Conservation (phyloP, 768 basidiomycete species). For the Lactarius deliciosus region DNA sequence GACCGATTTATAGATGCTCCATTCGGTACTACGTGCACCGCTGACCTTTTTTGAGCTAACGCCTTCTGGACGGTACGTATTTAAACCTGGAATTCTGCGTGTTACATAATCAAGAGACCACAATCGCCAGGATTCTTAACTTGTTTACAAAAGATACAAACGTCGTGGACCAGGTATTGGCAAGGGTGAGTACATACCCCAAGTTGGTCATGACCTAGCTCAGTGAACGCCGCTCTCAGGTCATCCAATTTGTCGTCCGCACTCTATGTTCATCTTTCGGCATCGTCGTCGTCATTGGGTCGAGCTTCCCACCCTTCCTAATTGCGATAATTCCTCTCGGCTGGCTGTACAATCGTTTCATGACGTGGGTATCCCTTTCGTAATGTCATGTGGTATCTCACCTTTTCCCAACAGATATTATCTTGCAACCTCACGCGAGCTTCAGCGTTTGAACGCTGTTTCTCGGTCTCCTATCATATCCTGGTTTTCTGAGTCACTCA, state of each 20-base stretch:
- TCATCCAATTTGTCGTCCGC: constrained; percentile 69
- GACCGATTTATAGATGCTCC: constrained; percentile 58
- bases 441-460: constrained; percentile 86
- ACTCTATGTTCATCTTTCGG: constrained; percentile 59
- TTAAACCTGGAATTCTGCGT: constrained; percentile 2
- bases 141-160: constrained; percentile 89
- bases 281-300: constrained; percentile 70
- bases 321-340: constrained; percentile 71
- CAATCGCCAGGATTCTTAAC: constrained; percentile 67
- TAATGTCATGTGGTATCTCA: neutral
- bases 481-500: constrained; percentile 77
- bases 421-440: constrained; percentile 79
- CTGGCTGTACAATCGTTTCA: constrained; percentile 78
- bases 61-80: constrained; percentile 70
- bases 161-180: constrained; percentile 81
- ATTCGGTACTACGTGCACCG: constrained; percentile 78
- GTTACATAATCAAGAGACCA: neutral
- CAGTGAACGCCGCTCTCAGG: constrained; percentile 30
- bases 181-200: constrained; percentile 43
- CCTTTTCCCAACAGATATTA: constrained; percentile 62
- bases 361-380: constrained; percentile 53
- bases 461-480: constrained; percentile 91
- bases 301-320: constrained; percentile 81
- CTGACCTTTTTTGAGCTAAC: constrained; percentile 89
- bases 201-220: constrained; percentile 8